Evolutionary conservation across 1,139 yeast species (phyloP), one percentile per base, ranked within the genome.

Genomic region (Saccharomyces hybrid): DNA sequence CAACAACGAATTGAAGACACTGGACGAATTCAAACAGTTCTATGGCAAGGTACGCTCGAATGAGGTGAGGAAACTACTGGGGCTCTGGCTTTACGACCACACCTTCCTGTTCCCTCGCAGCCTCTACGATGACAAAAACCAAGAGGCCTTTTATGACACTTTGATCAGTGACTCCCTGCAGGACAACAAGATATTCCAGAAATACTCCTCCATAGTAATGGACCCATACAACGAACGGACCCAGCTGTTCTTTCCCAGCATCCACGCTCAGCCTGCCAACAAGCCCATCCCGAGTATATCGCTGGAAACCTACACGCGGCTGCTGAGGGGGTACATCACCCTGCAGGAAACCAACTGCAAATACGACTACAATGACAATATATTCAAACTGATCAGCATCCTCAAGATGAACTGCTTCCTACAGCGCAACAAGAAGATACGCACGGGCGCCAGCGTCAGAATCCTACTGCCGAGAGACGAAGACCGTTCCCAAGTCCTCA

Each of bases 11-110:
- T 55, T 68, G 58, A 53, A 57, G 5, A 58, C 58, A 8, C 34
- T 66, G 6, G 50, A 57, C 1, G 68, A 66, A 52, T 67, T 68
- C 49, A 57, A 59, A 28, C 31, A 54, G 3, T 54, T 64, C 42
- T 67, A 67, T 55, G 51, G 60, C n/a, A 49, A 56, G 5, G 54
- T 58, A 2, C 47, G 52, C 6, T 52, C 58, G 8, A 27, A 42
- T 4, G 61, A 59, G 21, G 52, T 64, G 24, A 61, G 60, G 47
- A 57, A 57, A n/a, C 21, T 50, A 14, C 42, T 50, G 21, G 42
- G 53, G 6, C 31, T 50, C 24, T 50, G 52, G 52, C 52, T 52
- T 26, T 49, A 44, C 47, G 52, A 52, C 32, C 32, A 52, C 31
- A 19, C 44, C 46, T 49, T 31, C 46, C 29, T 38, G n/a, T 38